Conservation (phyloP, 352 stramenopile genomes). For the Phytophthora citrophthora region DNA sequence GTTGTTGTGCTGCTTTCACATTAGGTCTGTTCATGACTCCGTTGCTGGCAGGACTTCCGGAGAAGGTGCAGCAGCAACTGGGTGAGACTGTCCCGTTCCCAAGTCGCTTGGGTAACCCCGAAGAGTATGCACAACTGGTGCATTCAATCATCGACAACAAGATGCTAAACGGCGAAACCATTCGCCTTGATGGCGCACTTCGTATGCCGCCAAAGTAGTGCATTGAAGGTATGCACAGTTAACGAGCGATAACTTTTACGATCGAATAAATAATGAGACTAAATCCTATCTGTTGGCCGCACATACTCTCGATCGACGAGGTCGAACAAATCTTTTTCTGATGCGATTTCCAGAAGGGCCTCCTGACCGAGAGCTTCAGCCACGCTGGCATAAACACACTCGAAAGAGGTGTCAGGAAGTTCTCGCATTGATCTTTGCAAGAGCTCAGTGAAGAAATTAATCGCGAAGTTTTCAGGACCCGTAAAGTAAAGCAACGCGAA, state of each 20-base stretch:
- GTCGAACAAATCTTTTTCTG: conserved; percentile 71
- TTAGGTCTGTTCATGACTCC: conserved; percentile 97
- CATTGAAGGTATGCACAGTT: neutral
- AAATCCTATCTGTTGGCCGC: conserved; percentile 44
- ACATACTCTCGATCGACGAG: conserved; percentile 56
- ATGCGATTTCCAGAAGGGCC: conserved; percentile 43
- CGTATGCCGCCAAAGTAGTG: conserved; percentile 94
- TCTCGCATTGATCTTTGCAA: conserved; percentile 53
- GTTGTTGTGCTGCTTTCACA: neutral
- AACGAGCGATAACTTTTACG: neutral
- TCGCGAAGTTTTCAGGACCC: conserved; percentile 60
- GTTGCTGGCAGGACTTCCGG: conserved; percentile 94
- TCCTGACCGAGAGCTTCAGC: conserved; percentile 39
- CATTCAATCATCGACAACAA: conserved; percentile 97
- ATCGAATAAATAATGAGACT: conserved; percentile 37
- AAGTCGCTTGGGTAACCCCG: conserved; percentile 92
- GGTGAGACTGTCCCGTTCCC: conserved; percentile 96
- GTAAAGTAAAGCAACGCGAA: conserved; percentile 83
- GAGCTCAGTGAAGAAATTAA: conserved; percentile 50
- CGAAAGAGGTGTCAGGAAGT: conserved; percentile 59
- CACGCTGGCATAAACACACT: conserved; percentile 51
- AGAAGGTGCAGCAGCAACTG: conserved; percentile 95
- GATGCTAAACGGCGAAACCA: conserved; percentile 99
- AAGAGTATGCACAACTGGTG: conserved; percentile 96
- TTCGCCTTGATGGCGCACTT: conserved; percentile 97